phyloP scores from a whole-genome alignment of 2,329 filamentous ascomycete species.

The Fusarium liriodendri region DNA sequence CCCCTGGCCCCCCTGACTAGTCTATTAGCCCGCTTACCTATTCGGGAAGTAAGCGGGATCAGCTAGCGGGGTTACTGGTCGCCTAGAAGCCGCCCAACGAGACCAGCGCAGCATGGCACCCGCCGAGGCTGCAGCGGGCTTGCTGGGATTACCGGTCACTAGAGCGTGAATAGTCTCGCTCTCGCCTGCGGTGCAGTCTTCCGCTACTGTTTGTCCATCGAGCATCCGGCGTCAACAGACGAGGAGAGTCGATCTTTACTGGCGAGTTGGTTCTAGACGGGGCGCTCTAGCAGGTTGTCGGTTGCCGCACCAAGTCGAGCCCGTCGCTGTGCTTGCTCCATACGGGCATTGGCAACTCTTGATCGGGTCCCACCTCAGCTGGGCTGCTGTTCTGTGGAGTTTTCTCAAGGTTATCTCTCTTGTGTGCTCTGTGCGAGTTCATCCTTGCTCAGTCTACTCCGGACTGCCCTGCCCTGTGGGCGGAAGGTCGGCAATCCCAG shows the following conservation, averaged over 20 bases:
- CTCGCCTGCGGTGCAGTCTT: not conserved
- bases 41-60: not conserved
- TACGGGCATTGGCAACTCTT: slow-evolving; percentile 2
- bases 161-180: slow-evolving; percentile 1
- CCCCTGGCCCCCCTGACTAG: slow-evolving; percentile 29
- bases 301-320: slow-evolving; percentile 26
- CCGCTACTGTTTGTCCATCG: not conserved
- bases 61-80: slow-evolving; percentile 18
- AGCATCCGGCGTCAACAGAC: not conserved
- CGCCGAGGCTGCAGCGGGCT: slow-evolving; percentile 19
- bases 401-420: not conserved
- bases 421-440: not conserved
- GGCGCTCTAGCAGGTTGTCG: slow-evolving; percentile 6
- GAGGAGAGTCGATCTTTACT: not conserved
- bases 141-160: slow-evolving; percentile 16
- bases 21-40: slow-evolving; percentile 7
- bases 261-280: not conserved
- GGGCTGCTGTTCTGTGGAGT: not conserved
- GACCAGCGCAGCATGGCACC: not conserved
- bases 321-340: not conserved
- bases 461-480: not conserved
- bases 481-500: not conserved
- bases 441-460: not conserved
- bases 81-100: not conserved
- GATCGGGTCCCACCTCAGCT: slow-evolving; percentile 6